phyloP scores from a whole-genome alignment of 148 eudicot species.

The Rhododendron kiyosumense region DNA sequence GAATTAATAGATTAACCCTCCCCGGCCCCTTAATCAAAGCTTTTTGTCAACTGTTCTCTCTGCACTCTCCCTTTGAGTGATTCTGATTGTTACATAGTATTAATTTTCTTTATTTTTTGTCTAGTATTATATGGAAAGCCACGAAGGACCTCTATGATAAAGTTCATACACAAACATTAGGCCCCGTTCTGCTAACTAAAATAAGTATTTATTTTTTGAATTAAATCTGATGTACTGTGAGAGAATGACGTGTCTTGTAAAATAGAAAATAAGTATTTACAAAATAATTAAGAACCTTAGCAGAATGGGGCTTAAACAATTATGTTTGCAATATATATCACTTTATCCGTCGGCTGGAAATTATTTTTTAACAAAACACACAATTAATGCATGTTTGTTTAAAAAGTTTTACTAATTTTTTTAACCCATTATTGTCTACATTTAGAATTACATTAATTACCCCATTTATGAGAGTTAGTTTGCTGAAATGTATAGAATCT shows the following conservation, averaged over 20 bases:
- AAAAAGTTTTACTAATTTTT: no score
- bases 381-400: no score
- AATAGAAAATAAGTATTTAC: no score
- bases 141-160: not conserved
- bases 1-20: not conserved
- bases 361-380: no score
- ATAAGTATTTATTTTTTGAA: no score
- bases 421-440: not conserved
- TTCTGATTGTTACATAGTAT: not conserved
- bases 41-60: constrained; percentile 6
- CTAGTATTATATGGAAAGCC: not conserved
- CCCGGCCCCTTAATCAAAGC: not conserved
- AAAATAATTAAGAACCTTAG: no score
- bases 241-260: no score
- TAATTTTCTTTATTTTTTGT: not conserved
- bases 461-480: no score
- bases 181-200: no score
- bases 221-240: no score
- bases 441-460: not conserved
- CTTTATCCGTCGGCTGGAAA: not conserved
- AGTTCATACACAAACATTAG: not conserved
- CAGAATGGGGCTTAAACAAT: no score
- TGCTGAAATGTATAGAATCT: no score
- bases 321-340: not conserved
- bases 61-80: not conserved